These are phyloP conservation scores for Eremochloa ophiuroides DNA, from an alignment of 176 grass and related monocot species.

Conservation along the genomic window DNA sequence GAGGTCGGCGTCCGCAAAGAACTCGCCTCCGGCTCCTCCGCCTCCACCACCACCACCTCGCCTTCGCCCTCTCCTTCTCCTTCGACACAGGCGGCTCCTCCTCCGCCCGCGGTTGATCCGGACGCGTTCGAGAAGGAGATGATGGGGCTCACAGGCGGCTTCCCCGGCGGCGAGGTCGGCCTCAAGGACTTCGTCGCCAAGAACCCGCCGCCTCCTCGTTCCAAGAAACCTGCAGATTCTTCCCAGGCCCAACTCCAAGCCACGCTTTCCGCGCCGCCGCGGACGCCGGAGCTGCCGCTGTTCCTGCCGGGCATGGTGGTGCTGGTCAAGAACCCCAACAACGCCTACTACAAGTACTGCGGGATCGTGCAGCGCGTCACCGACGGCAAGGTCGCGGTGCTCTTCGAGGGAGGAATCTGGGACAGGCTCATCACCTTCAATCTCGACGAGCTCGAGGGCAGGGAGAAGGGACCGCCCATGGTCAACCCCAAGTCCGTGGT, in stretches of 20 bases:
- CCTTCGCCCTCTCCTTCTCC: not conserved
- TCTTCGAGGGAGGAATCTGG: constrained; percentile 90
- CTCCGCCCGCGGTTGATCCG: not conserved
- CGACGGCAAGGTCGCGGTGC: constrained; percentile 79
- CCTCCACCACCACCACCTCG: not conserved
- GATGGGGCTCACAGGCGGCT: constrained; percentile 81
- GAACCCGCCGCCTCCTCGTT: constrained; percentile 54
- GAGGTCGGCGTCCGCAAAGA: constrained; percentile 60
- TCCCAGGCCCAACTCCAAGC: not conserved
- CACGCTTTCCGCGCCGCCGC: constrained; percentile 30
- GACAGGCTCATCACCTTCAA: constrained; percentile 78
- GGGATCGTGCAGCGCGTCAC: constrained; percentile 81
- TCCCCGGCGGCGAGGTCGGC: constrained; percentile 83
- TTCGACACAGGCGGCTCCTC: not conserved
- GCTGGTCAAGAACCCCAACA: constrained; percentile 71
- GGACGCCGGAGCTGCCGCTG: constrained; percentile 63
- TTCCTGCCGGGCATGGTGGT: constrained; percentile 87
- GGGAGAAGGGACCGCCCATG: constrained; percentile 92
- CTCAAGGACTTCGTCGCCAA: constrained; percentile 69
- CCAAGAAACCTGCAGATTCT: not conserved
- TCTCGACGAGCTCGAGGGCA: constrained; percentile 70
- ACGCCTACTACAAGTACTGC: constrained; percentile 75
- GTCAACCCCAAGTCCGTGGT: constrained; percentile 81
- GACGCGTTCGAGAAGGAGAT: constrained; percentile 88
- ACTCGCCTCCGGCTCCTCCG: constrained; percentile 16